Evolutionary conservation across 176 grass and related monocot species (phyloP).

Genomic region (Puya raimondii): DNA sequence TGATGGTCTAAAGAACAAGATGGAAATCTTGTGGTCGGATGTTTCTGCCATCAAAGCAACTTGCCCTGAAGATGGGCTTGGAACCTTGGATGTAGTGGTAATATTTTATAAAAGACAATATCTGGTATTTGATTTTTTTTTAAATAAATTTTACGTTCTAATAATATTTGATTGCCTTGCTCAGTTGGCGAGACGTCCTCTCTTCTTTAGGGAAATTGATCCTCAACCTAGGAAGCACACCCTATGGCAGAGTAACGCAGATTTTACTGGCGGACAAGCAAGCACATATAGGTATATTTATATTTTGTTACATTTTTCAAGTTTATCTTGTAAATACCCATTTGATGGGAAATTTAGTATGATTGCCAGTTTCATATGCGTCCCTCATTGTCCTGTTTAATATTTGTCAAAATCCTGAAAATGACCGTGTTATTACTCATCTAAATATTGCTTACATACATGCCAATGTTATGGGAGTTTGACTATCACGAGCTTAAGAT

Average conservation of each 20-base stretch:
- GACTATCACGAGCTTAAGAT: no score
- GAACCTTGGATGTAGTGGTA: conserved; percentile 57
- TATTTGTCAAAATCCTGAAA: no score
- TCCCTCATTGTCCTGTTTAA: no score
- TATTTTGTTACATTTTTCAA: background rate
- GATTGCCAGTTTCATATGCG: no score
- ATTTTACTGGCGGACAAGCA: conserved; percentile 78
- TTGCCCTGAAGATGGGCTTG: conserved; percentile 41
- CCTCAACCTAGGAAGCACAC: conserved; percentile 93
- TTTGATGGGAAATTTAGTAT: no score
- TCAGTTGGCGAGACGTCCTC: conserved; percentile 57
- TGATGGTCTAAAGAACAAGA: conserved; percentile 65
- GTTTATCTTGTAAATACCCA: background rate
- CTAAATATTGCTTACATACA: no score
- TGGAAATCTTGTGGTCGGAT: conserved; percentile 76
- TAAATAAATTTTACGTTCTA: background rate
- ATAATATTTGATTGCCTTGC: conserved; percentile 16
- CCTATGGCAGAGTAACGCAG: conserved; percentile 51
- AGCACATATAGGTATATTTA: conserved; percentile 43
- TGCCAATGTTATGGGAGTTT: no score
- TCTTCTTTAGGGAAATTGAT: conserved; percentile 76
- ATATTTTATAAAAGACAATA: conserved; percentile 2
- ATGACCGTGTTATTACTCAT: no score
- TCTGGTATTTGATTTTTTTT: background rate
- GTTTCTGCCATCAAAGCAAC: conserved; percentile 53